These are phyloP conservation scores for Forsythia suspensa DNA, from an alignment of 257 asterid genomes.

Conservation along the genomic window DNA sequence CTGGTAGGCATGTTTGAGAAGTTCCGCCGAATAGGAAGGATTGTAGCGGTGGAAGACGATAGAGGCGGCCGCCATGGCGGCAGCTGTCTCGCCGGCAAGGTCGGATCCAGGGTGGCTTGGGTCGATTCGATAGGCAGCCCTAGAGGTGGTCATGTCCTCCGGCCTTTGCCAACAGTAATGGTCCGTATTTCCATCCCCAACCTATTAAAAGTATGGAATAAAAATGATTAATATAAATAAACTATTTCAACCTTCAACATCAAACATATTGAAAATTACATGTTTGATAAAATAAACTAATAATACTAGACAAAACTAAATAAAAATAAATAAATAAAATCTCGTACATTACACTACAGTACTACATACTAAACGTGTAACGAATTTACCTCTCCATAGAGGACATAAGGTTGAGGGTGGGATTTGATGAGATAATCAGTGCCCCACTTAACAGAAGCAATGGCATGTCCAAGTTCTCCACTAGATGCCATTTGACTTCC, in stretches of 20 bases:
- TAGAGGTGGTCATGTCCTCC: conserved; percentile 60
- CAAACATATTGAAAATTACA: too few relatives aligned
- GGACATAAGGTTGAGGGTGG: conserved; percentile 69
- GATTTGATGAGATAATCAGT: conserved; percentile 85
- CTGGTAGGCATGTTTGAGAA: conserved; percentile 46
- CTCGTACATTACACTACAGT: too few relatives aligned
- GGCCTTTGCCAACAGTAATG: conserved; percentile 70
- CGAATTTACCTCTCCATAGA: conserved; percentile 62
- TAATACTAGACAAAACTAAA: too few relatives aligned
- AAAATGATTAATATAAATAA: too few relatives aligned
- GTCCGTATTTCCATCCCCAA: conserved; percentile 57
- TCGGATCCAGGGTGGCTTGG: conserved; percentile 54
- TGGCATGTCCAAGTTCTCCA: conserved; percentile 62
- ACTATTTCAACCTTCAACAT: too few relatives aligned
- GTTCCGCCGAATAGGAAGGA: conserved; percentile 46
- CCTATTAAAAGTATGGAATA: conserved; percentile 27
- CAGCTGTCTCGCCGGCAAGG: conserved; percentile 64
- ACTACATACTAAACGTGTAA: too few relatives aligned
- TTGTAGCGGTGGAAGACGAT: conserved; percentile 39
- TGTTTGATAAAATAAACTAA: too few relatives aligned
- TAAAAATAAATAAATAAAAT: too few relatives aligned
- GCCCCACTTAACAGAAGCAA: conserved; percentile 82
- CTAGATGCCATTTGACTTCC: conserved; percentile 53
- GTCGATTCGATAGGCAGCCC: conserved; percentile 49
- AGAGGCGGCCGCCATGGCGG: conserved; percentile 66